Base-by-base conservation (phyloP, 2,329 filamentous ascomycete genomes). In the Chaetomium olivaceum region DNA sequence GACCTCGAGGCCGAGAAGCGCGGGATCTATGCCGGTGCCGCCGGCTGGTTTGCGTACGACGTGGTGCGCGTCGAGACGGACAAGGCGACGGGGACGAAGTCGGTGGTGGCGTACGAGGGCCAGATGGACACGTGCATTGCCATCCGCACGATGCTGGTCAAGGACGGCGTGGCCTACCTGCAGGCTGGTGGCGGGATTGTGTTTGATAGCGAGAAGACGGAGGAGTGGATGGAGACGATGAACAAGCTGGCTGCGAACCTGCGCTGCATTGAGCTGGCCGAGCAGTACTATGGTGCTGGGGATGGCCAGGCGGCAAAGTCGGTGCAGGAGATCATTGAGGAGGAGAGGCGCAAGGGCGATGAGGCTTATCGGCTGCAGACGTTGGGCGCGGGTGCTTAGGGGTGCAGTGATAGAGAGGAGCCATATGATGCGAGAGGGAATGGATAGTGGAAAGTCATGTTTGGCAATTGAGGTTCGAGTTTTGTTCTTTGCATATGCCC, bases 221-320 rank as follows among this genome's bases (percentile, higher is more conserved):
- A 97, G 70, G 95, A 98, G 78, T 97, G 93, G 83, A 87, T 94
- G 78, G 92, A 98, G 85, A 97, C 96, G 70, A 92, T 88, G 61
- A 98, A 99, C 82, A 99, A 99, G 84, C 82, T 97, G 57, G 89
- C 91, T 29, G 91, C 92, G 54, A 96, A 96, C 77, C 92, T 96
- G 82, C 86, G 90, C 71, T 95, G 92, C 78, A 93, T 98, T 76
- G 89, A 88, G 66, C 87, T 89, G 60, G 94, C 93, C 1, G 94
- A 97, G 80, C 84, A 89, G 76, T 75, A 85, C n/a, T 85, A 85
- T 70, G 78, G 39, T 7, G 39, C 39, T 5, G 39, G 71, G 1
- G 70, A 69, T 5, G 68, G 65, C 1, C 23, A 57, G 6, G 69
- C 66, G 1, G 58, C 64, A 11, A 73, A 73, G 70, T 71, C 70